A percentile compares a stretch with the other conserved stretches of the same genome.
Evolutionary conservation across 2,329 filamentous ascomycete genomes (phyloP).

Genomic region (Nemania sp.): DNA sequence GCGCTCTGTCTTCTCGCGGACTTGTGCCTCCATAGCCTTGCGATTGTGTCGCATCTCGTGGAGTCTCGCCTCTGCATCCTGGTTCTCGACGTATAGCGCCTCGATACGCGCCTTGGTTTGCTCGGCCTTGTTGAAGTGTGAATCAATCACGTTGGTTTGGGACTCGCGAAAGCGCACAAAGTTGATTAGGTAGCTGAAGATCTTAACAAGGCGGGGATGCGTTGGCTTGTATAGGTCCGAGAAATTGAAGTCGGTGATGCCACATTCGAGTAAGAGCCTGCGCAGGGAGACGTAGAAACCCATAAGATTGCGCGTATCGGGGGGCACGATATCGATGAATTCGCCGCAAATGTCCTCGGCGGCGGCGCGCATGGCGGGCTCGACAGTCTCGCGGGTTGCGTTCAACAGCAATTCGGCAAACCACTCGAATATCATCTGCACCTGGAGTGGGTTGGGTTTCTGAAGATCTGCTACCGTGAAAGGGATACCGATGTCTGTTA

Average conservation of each 20-base stretch:
- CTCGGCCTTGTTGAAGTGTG: conserved; percentile 93
- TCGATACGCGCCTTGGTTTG: conserved; percentile 89
- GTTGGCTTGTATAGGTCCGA: conserved; percentile 92
- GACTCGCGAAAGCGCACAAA: conserved; percentile 97
- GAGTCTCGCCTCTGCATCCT: conserved; percentile 83
- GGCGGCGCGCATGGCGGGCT: conserved; percentile 93
- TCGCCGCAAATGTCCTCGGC: conserved; percentile 88
- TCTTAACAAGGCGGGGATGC: conserved; percentile 89
- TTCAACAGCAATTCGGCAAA: conserved; percentile 95
- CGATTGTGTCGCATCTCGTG: conserved; percentile 85
- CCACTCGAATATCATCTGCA: conserved; percentile 98
- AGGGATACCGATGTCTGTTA: conserved; percentile 93
- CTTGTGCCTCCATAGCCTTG: conserved; percentile 81
- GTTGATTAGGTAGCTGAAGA: conserved; percentile 98
- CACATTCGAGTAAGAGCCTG: conserved; percentile 85
- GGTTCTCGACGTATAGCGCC: conserved; percentile 84
- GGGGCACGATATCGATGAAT: conserved; percentile 84
- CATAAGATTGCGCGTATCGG: conserved; percentile 93
- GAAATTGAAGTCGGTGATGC: conserved; percentile 93
- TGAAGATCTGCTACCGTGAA: conserved; percentile 89
- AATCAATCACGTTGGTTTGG: conserved; percentile 88
- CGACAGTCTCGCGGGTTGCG: conserved; percentile 90
- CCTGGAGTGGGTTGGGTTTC: conserved; percentile 93
- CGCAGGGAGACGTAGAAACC: conserved; percentile 91
- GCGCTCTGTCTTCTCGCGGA: conserved; percentile 84